Evolutionary conservation across 2,329 filamentous ascomycete genomes (phyloP), one percentile per base, ranked within the genome.

Genomic region (Aspergillus melleus): DNA sequence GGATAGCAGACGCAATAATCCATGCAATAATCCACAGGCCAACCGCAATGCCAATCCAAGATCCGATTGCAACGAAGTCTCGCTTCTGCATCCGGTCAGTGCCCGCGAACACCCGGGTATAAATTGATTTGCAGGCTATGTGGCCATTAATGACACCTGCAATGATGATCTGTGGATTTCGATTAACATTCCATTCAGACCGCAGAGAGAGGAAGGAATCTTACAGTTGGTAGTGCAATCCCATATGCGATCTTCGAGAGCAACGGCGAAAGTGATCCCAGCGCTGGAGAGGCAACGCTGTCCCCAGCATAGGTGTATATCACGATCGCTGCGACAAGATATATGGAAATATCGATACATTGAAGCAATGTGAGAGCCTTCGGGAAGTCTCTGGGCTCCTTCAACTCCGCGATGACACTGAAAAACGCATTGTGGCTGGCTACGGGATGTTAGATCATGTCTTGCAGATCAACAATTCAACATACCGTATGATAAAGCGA

Each of bases 121-220:
- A 90, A 56, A 89, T 77, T 62, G 87, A 87, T 69, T 88, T 88
- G 47, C 78, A 79, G 1, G 85, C 85, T 0, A 90, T 85, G 59
- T 87, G 84, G 6, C 83, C 86, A 67, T 88, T 87, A 59, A 90
- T 86, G 12, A 89, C 86, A 44, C 87, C 88, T 0, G 87, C 86
- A 52, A 90, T 83, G 22, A 90, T 76, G 59, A 90, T 90, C 70
- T 66, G 20, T 1, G 26, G 8, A 10, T 2, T 29, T 29, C 26
- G 8, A 29, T 29, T 29, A 29, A 8, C 26, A 9, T 9, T 29
- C 20, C 24, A 3, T 46, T 46, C 3, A 12, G 11, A 8, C n/a
- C n/a, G n/a, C n/a, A n/a, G n/a, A n/a, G n/a, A n/a, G n/a, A n/a
- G n/a, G n/a, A n/a, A n/a, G n/a, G n/a, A 20, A 54, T 22, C 32